Percentiles rank a stretch among this genome's conserved stretches.
Evolutionary conservation across 192 early-diverging fungal genomes (phyloP).

Genomic region (Coemansia erecta): DNA sequence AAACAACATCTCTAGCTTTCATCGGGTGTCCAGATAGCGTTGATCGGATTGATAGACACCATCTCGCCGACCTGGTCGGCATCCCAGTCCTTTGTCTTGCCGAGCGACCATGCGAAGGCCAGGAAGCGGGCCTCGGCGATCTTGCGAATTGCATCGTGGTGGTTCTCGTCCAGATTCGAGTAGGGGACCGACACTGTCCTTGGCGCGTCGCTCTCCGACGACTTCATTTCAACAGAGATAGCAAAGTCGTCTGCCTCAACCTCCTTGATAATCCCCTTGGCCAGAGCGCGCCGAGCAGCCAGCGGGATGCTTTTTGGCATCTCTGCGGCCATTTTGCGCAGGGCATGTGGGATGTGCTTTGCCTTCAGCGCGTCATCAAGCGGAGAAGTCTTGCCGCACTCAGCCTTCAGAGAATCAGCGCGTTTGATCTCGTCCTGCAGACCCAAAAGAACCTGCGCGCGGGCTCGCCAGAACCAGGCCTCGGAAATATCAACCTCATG

Average conservation of each 20-base stretch:
- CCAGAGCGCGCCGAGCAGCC: constrained; percentile 46
- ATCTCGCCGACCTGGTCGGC: constrained; percentile 47
- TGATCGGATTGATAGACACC: constrained; percentile 57
- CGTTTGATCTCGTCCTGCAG: constrained; percentile 46
- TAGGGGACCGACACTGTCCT: constrained; percentile 33
- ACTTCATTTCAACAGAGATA: constrained; percentile 45
- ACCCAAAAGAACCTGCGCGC: constrained; percentile 58
- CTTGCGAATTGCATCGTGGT: constrained; percentile 47
- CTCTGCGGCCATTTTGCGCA: constrained; percentile 54
- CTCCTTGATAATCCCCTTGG: constrained; percentile 37
- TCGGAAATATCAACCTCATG: constrained; percentile 50
- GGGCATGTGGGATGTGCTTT: constrained; percentile 42
- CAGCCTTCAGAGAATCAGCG: constrained; percentile 3
- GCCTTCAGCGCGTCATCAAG: constrained; percentile 20
- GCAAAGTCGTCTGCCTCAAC: constrained; percentile 55
- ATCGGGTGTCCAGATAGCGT: constrained; percentile 55
- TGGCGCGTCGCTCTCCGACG: constrained; percentile 2
- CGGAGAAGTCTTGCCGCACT: constrained; percentile 12
- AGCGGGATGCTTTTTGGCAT: constrained; percentile 53
- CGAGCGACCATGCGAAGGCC: constrained; percentile 57
- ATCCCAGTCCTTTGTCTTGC: constrained; percentile 51
- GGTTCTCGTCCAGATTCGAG: constrained; percentile 25
- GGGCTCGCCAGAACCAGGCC: constrained; percentile 64
- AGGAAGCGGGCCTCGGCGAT: constrained; percentile 58
- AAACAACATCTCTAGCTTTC: constrained; percentile 11